These are phyloP conservation scores for Cordyceps javanica DNA, from an alignment of 2,329 filamentous ascomycete species.

Conservation along the genomic window DNA sequence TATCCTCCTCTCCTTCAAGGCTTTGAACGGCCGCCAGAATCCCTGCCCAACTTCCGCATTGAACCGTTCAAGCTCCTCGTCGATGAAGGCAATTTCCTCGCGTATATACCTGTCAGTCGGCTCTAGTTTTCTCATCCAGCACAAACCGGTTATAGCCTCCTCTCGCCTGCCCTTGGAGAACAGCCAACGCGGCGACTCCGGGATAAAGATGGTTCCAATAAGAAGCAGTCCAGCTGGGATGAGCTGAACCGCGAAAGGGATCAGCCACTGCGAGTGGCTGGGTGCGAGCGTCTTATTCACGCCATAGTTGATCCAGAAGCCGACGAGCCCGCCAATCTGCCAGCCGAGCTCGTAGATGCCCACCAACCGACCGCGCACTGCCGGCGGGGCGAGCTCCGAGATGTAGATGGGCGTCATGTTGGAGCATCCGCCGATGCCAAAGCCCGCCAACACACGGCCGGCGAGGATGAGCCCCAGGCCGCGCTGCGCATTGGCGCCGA, in stretches of 20 bases:
- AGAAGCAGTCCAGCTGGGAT: slow-evolving; percentile 60
- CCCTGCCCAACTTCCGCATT: slow-evolving; percentile 57
- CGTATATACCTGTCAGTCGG: slow-evolving; percentile 58
- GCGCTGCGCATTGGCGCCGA: slow-evolving; percentile 55
- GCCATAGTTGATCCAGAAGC: slow-evolving; percentile 62
- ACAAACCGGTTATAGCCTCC: slow-evolving; percentile 50
- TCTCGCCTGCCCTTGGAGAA: slow-evolving; percentile 56
- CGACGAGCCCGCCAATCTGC: slow-evolving; percentile 57
- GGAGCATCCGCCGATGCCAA: slow-evolving; percentile 57
- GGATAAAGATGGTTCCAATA: slow-evolving; percentile 52
- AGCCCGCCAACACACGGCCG: slow-evolving; percentile 56
- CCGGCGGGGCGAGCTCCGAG: slow-evolving; percentile 54
- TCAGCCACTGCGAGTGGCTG: slow-evolving; percentile 52
- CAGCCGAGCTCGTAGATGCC: slow-evolving; percentile 63
- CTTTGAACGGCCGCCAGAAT: slow-evolving; percentile 68
- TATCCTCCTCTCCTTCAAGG: slow-evolving; percentile 49
- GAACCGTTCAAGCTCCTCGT: slow-evolving; percentile 62
- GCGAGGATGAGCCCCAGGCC: slow-evolving; percentile 60
- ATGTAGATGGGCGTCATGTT: slow-evolving; percentile 60
- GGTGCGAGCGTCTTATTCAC: slow-evolving; percentile 44
- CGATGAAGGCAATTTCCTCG: slow-evolving; percentile 66
- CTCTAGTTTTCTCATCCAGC: slow-evolving; percentile 58
- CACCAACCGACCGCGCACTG: slow-evolving; percentile 57
- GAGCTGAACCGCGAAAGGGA: slow-evolving; percentile 61
- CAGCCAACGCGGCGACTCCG: slow-evolving; percentile 64